Evolutionary conservation across 306 rosid genomes (phyloP).

Genomic region (Malus sieversii): DNA sequence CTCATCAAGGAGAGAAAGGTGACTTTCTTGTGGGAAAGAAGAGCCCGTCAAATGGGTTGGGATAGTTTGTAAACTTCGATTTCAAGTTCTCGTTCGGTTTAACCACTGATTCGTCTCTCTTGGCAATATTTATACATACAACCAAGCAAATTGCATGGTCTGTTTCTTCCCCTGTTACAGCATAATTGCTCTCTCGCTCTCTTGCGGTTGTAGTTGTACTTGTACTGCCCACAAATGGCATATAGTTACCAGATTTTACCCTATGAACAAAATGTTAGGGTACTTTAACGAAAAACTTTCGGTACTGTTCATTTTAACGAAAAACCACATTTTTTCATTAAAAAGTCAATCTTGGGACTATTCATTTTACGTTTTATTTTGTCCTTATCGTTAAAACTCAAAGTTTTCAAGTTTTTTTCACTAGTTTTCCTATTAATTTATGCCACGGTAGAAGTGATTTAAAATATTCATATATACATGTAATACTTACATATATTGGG

Average conservation of each 20-base stretch:
- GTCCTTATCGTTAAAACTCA: too few species aligned
- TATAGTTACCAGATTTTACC: conserved; percentile 28
- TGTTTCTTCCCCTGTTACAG: conserved; percentile 22
- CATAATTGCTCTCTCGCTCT: conserved; percentile 5
- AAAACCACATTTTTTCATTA: too few species aligned
- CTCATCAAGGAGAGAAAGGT: conserved; percentile 69
- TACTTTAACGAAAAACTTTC: too few species aligned
- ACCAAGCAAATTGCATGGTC: conserved; percentile 49
- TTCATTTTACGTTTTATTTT: too few species aligned
- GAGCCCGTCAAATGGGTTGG: conserved; percentile 94
- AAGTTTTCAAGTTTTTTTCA: too few species aligned
- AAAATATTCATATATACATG: background rate
- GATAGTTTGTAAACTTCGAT: conserved; percentile 26
- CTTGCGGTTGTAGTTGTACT: conserved; percentile 11
- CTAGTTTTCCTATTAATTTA: background rate
- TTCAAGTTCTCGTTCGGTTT: conserved; percentile 19
- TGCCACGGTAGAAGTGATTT: background rate
- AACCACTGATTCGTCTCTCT: conserved; percentile 12
- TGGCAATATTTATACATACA: conserved; percentile 29
- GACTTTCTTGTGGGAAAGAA: conserved; percentile 65
- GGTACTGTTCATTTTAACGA: too few species aligned
- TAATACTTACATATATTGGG: too few species aligned
- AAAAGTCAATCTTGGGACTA: too few species aligned
- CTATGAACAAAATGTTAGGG: conserved; percentile 24
- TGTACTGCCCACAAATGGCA: conserved; percentile 15